These are phyloP conservation scores for Aureobasidium mangrovei DNA, from an alignment of 2,329 filamentous ascomycete genomes.

Conservation along the genomic window DNA sequence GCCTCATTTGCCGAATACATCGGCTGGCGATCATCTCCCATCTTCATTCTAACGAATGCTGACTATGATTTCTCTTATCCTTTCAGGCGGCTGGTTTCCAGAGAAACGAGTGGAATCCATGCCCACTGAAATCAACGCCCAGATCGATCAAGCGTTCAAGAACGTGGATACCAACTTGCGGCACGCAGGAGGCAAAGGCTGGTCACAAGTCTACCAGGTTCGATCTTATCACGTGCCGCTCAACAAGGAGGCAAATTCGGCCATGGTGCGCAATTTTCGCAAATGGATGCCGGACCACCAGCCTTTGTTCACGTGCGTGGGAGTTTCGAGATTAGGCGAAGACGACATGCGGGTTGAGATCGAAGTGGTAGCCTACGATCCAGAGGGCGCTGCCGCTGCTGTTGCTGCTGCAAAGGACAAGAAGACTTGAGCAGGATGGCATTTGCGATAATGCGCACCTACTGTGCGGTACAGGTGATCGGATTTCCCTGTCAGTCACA, in stretches of 20 bases:
- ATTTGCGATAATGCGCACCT: too few relatives aligned
- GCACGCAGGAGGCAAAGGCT: constrained; percentile 47
- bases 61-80: constrained; percentile 5
- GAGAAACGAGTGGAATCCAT: constrained; percentile 19
- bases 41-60: background rate
- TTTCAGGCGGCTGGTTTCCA: constrained; percentile 29
- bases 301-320: constrained; percentile 48
- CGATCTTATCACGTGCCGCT: constrained; percentile 23
- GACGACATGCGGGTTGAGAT: constrained; percentile 51
- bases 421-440: too few relatives aligned
- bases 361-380: constrained; percentile 42
- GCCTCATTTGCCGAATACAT: too few relatives aligned
- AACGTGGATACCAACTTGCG: constrained; percentile 48
- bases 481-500: too few relatives aligned
- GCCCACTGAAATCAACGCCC: constrained; percentile 20
- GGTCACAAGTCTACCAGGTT: constrained; percentile 42
- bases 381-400: too few relatives aligned
- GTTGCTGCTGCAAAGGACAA: too few relatives aligned
- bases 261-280: constrained; percentile 40
- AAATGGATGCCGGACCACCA: constrained; percentile 46
- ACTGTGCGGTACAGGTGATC: too few relatives aligned
- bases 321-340: constrained; percentile 39
- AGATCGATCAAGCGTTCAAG: constrained; percentile 41
- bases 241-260: constrained; percentile 22
- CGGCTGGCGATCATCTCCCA: too few relatives aligned